phyloP scores from a whole-genome alignment of 352 stramenopile genomes.

The Phytopythium vexans region DNA sequence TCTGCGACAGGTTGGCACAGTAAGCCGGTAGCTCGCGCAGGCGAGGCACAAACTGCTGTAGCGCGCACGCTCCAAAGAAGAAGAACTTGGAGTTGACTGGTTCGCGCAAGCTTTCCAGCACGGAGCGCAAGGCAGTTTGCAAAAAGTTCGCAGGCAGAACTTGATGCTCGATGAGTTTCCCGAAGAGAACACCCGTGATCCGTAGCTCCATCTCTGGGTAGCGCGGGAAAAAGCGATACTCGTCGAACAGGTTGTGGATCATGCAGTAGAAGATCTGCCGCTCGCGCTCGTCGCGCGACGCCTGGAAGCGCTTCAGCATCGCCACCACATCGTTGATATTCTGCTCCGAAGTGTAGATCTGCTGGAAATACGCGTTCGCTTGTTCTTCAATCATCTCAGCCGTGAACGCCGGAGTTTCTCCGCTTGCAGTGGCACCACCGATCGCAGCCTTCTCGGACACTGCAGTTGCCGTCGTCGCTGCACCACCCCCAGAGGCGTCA shows the following conservation, averaged over 20 bases:
- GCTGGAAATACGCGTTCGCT: slow-evolving; percentile 98
- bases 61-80: slow-evolving; percentile 97
- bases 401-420: slow-evolving; percentile 53
- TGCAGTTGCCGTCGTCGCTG: slow-evolving; percentile 3
- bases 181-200: slow-evolving; percentile 98
- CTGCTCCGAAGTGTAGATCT: slow-evolving; percentile 99
- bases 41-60: slow-evolving; percentile 97
- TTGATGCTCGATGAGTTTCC: slow-evolving; percentile 98
- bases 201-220: slow-evolving; percentile 99
- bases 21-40: slow-evolving; percentile 98
- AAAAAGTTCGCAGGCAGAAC: slow-evolving; percentile 97
- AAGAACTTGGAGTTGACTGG: slow-evolving; percentile 98
- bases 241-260: slow-evolving; percentile 99
- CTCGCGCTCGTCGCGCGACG: slow-evolving; percentile 92
- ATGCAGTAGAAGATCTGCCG: slow-evolving; percentile 99
- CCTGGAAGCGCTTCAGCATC: slow-evolving; percentile 99
- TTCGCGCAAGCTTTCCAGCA: slow-evolving; percentile 96
- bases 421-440: slow-evolving; percentile 10
- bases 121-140: slow-evolving; percentile 96
- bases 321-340: slow-evolving; percentile 97
- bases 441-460: slow-evolving; percentile 2
- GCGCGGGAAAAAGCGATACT: slow-evolving; percentile 99
- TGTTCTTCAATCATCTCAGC: slow-evolving; percentile 98
- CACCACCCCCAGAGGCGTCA: slow-evolving; percentile 19
- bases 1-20: slow-evolving; percentile 97